Percentiles rank a stretch among this genome's conserved stretches.
phyloP scores from a whole-genome alignment of 345 rosid genomes.

The Rhodamnia argentea region DNA sequence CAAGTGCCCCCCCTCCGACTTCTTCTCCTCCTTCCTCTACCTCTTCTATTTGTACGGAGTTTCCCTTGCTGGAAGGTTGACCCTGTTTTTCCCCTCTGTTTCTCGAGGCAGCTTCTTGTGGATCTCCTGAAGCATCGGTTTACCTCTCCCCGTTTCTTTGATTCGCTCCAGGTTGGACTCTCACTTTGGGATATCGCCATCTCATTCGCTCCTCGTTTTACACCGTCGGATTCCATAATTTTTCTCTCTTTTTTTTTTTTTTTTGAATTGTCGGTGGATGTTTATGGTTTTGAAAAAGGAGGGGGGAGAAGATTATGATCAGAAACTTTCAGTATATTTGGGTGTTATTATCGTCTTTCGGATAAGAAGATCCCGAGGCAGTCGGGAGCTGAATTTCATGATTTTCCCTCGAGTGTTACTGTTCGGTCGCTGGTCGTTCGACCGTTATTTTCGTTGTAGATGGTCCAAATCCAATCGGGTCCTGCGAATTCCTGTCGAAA shows the following conservation, averaged over 20 bases:
- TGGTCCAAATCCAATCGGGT: not conserved
- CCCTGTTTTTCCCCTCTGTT: not conserved
- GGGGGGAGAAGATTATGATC: not conserved
- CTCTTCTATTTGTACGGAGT: not conserved
- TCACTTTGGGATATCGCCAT: not conserved
- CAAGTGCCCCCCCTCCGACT: too few relatives aligned
- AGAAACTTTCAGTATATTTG: not conserved
- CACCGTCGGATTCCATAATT: not conserved
- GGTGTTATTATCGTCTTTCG: not conserved
- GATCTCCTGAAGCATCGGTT: not conserved
- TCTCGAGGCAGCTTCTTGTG: not conserved
- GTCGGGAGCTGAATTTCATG: not conserved
- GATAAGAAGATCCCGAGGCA: not conserved
- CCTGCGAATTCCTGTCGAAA: not conserved
- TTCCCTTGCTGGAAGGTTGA: not conserved
- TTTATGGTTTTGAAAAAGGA: not conserved
- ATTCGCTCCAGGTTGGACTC: not conserved
- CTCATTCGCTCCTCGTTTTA: not conserved
- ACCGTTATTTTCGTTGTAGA: not conserved
- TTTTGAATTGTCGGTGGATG: not conserved
- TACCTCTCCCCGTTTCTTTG: not conserved
- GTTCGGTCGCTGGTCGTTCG: not conserved
- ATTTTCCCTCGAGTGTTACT: not conserved
- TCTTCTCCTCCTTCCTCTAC: not conserved
- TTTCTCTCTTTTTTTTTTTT: not conserved